Conservation (phyloP, 2,329 filamentous ascomycete species). For the Pestalotiopsis sp. region DNA sequence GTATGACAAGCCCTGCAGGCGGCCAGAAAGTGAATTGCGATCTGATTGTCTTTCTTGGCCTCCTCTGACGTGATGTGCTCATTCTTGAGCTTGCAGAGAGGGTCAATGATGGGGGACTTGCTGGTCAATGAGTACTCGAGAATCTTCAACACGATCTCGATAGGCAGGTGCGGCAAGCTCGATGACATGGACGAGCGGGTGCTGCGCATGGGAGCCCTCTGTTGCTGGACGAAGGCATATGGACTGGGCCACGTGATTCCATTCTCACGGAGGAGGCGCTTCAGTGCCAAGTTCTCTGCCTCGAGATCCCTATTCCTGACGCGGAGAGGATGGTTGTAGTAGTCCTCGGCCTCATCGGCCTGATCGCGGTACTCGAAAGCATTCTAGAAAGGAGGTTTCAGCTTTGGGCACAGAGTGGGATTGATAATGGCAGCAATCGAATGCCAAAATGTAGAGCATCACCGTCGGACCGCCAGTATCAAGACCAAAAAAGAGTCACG, state of each 20-base stretch:
- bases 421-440: too few species aligned
- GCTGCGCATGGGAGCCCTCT: constrained; percentile 11
- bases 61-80: constrained; percentile 48
- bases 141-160: constrained; percentile 55
- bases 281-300: constrained; percentile 53
- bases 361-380: constrained; percentile 57
- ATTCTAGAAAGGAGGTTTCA: neutral
- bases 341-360: constrained; percentile 50
- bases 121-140: constrained; percentile 54
- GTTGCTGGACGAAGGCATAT: constrained; percentile 30
- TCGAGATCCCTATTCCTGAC: constrained; percentile 45
- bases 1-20: constrained; percentile 51
- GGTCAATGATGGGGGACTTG: constrained; percentile 54
- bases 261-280: constrained; percentile 54
- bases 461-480: too few species aligned
- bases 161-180: constrained; percentile 47
- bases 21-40: constrained; percentile 55
- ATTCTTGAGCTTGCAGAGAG: constrained; percentile 45
- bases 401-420: neutral
- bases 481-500: too few species aligned
- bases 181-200: constrained; percentile 13
- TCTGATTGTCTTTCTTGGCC: constrained; percentile 44
- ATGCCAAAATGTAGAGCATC: too few species aligned
- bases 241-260: constrained; percentile 52
- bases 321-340: constrained; percentile 52